Base-by-base conservation (phyloP, 257 asterid species). In the Coffea eugenioides region DNA sequence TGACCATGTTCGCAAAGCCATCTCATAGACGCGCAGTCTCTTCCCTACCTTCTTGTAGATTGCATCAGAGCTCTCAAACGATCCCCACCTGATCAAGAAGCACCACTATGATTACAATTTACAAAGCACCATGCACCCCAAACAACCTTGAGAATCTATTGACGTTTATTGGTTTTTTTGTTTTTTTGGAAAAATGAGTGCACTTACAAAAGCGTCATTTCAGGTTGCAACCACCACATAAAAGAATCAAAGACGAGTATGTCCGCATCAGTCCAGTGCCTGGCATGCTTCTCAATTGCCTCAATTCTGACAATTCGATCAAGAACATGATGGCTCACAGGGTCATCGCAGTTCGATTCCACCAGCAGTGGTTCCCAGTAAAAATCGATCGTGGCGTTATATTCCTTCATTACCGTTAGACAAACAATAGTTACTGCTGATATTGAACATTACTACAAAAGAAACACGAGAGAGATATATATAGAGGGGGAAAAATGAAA, bases 331-430 rank as follows among this genome's bases (percentile, higher is more conserved):
- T 65, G 70, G 43, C 6, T 65, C 43, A 87, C 46, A 8, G 92
- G 87, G 46, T 88, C 86, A 31, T 90, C 92, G 0, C 91, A 86
- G 76, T 88, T 90, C 20, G 94, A 90, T 79, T 90, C 92, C 27
- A 90, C 82, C 25, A 90, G 94, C 66, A 87, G 86, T 8, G 94
- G 94, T 7, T 92, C 92, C 92, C 94, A 90, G 39, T 90, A 90
- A 84, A 88, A 90, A 83, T 88, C 90, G 3, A 88, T 81, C 10
- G 90, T 90, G 8, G 94, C 92, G 41, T 90, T 88, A 52, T 88
- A 90, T 34, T 87, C 90, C 94, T 90, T 78, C 75, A 77, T 11
- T 57, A 54, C 27, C 65, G 20, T 57, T 20, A 6, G 10, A 57
- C 27, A 57, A 57, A 57, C 13, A 6, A 6, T 0, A 15, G 14